These are phyloP conservation scores for Alloteropsis semialata DNA, from an alignment of 176 grass and related monocot species.

Conservation along the genomic window DNA sequence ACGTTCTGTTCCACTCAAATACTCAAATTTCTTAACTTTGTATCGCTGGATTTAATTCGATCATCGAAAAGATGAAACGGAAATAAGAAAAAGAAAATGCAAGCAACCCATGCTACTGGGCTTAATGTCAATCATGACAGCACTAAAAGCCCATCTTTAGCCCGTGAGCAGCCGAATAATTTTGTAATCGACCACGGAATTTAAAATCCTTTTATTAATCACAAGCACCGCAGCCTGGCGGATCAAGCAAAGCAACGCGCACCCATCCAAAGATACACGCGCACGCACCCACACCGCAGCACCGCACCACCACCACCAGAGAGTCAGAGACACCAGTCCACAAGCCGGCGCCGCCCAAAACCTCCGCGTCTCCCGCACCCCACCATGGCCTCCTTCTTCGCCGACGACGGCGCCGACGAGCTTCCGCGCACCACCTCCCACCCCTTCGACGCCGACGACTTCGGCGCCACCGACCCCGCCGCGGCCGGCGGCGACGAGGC, in stretches of 20 bases:
- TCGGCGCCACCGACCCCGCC: not conserved
- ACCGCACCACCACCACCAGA: too few species aligned
- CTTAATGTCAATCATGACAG: not conserved
- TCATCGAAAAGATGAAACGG: not conserved
- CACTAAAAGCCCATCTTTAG: not conserved
- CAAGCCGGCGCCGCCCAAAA: slow-evolving; percentile 32
- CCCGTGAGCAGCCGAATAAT: not conserved
- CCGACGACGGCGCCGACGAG: slow-evolving; percentile 42
- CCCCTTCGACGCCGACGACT: slow-evolving; percentile 38
- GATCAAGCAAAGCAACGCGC: slow-evolving; percentile 30
- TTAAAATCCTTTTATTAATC: not conserved
- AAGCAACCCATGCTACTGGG: not conserved
- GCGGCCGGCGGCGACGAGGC: not conserved
- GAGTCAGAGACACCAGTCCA: slow-evolving; percentile 5
- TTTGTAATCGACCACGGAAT: not conserved
- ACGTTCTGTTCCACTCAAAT: too few species aligned
- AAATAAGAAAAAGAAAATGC: too few species aligned
- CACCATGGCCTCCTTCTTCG: slow-evolving; percentile 51
- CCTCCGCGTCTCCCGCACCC: not conserved
- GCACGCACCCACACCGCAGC: not conserved
- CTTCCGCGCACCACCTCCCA: slow-evolving; percentile 45
- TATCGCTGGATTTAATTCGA: not conserved
- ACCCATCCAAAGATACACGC: not conserved
- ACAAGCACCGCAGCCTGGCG: not conserved
- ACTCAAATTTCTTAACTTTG: not conserved